These are phyloP conservation scores for Trametes hirsuta DNA, from an alignment of 1,284 basidiomycete species.

Conservation along the genomic window DNA sequence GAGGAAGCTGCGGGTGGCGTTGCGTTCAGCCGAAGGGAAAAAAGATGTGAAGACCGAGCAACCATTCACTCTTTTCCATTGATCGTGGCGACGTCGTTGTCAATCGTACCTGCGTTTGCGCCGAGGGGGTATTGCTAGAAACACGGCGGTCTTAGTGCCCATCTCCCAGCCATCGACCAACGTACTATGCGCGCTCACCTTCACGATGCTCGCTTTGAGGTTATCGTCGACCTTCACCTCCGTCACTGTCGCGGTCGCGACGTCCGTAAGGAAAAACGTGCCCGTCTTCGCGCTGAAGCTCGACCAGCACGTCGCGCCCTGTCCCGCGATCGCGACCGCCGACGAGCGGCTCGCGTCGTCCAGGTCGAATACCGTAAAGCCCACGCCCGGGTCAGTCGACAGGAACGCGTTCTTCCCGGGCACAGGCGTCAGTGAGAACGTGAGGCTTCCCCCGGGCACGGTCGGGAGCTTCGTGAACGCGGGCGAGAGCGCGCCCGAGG, in stretches of 20 bases:
- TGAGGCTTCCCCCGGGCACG: constrained; percentile 41
- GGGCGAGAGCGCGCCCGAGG: constrained; percentile 43
- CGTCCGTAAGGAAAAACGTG: constrained; percentile 51
- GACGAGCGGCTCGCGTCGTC: constrained; percentile 33
- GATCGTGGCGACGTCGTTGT: constrained; percentile 47
- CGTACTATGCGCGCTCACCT: background rate
- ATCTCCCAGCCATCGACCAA: background rate
- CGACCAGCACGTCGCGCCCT: constrained; percentile 51
- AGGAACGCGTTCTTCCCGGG: constrained; percentile 48
- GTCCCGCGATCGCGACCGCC: constrained; percentile 40
- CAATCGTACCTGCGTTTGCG: constrained; percentile 51
- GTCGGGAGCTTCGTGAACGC: constrained; percentile 41
- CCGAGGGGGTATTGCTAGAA: constrained; percentile 23
- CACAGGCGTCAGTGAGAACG: constrained; percentile 50
- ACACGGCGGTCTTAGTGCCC: background rate
- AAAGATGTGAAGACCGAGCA: too few relatives aligned
- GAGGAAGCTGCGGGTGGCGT: constrained; percentile 40
- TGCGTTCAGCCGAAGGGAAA: background rate
- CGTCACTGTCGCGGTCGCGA: constrained; percentile 43
- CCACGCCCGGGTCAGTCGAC: constrained; percentile 46
- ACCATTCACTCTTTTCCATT: constrained; percentile 37
- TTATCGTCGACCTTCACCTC: constrained; percentile 49
- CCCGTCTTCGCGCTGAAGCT: constrained; percentile 47
- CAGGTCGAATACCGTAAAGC: constrained; percentile 49
- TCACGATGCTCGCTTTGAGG: constrained; percentile 46